Evolutionary conservation across 768 basidiomycete genomes (phyloP).

Genomic region (Mycena rebaudengoi): DNA sequence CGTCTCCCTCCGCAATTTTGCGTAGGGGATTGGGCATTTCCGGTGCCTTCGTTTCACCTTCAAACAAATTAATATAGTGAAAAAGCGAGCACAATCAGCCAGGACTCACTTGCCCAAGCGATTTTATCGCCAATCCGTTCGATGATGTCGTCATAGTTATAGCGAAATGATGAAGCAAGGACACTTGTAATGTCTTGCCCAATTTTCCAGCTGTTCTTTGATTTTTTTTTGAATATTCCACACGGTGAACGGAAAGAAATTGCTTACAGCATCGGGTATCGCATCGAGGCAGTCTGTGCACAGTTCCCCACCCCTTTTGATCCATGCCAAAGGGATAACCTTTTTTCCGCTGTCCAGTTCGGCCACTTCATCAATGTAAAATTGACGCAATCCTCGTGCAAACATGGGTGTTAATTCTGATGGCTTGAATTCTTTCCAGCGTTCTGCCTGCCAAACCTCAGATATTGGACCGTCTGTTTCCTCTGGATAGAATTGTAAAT

Average conservation of each 20-base stretch:
- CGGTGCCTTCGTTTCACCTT: background rate
- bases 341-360: background rate
- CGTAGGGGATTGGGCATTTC: constrained; percentile 15
- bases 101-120: background rate
- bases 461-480: constrained; percentile 9
- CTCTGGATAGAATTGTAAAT: constrained; percentile 25
- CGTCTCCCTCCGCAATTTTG: constrained; percentile 1
- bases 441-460: constrained; percentile 18
- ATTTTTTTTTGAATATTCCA: background rate
- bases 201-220: constrained; percentile 3
- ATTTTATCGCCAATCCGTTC: background rate
- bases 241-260: background rate
- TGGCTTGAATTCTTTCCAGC: constrained; percentile 15
- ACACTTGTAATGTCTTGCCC: background rate
- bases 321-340: background rate
- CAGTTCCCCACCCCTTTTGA: background rate
- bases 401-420: constrained; percentile 22
- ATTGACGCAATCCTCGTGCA: constrained; percentile 11
- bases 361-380: constrained; percentile 28
- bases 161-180: background rate
- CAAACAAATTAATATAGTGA: background rate
- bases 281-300: background rate
- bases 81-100: no score
- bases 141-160: background rate
- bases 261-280: background rate